phyloP scores from a whole-genome alignment of 2,329 filamentous ascomycete species.

The Aspergillus clavatus region DNA sequence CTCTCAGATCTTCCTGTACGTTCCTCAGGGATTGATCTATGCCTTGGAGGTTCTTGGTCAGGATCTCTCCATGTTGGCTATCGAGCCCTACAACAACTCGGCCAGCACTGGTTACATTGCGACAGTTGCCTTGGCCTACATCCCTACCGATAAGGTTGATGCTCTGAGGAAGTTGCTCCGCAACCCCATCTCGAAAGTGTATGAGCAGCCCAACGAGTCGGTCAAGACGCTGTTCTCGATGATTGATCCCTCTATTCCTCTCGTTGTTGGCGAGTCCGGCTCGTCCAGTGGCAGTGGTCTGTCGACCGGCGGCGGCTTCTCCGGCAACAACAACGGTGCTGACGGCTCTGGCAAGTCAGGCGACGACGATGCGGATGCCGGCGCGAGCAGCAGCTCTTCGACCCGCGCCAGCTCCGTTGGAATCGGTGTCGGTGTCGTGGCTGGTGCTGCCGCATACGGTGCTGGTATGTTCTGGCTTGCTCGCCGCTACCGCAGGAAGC shows the following conservation, averaged over 20 bases:
- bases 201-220: slow-evolving; percentile 63
- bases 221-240: slow-evolving; percentile 68
- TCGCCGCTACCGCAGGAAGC: slow-evolving; percentile 82
- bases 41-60: slow-evolving; percentile 48
- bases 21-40: slow-evolving; percentile 67
- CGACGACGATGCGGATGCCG: slow-evolving; percentile 40
- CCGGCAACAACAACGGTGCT: slow-evolving; percentile 39
- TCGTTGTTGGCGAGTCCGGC: slow-evolving; percentile 50
- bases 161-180: slow-evolving; percentile 65
- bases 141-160: slow-evolving; percentile 66
- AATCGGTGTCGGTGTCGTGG: slow-evolving; percentile 72
- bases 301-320: slow-evolving; percentile 28
- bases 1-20: slow-evolving; percentile 75
- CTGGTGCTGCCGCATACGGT: slow-evolving; percentile 79
- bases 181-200: slow-evolving; percentile 67
- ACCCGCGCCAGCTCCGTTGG: slow-evolving; percentile 48
- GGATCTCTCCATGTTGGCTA: slow-evolving; percentile 62
- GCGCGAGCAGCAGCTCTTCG: slow-evolving; percentile 43
- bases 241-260: slow-evolving; percentile 78
- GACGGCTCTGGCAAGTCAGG: slow-evolving; percentile 33
- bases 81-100: slow-evolving; percentile 72
- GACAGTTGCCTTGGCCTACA: slow-evolving; percentile 70
- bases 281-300: slow-evolving; percentile 37
- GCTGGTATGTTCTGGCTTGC: slow-evolving; percentile 93
- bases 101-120: slow-evolving; percentile 68